Conservation (phyloP, 306 rosid genomes). For the Rubus idaeus region DNA sequence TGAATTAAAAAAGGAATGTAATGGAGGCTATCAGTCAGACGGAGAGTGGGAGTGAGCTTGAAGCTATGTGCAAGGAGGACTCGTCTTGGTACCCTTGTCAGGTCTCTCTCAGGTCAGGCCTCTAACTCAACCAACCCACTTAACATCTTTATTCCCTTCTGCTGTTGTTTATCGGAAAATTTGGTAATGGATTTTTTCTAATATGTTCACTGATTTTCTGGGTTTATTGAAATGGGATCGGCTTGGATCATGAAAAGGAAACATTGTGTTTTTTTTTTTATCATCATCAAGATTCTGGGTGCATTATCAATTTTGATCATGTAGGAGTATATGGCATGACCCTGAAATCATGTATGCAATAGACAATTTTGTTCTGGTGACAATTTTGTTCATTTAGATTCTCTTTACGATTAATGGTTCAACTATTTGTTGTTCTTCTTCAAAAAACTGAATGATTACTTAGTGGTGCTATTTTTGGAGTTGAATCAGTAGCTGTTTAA, state of each 20-base stretch:
- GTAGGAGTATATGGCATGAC: too few relatives aligned
- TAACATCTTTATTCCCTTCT: not conserved
- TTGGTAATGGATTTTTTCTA: not conserved
- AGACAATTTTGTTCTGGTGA: too few relatives aligned
- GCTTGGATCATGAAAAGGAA: constrained; percentile 4
- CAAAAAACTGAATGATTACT: not conserved
- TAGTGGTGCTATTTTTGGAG: not conserved
- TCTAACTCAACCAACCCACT: not conserved
- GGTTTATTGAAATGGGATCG: not conserved
- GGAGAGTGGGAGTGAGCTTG: constrained; percentile 11
- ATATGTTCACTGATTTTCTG: not conserved
- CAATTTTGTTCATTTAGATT: not conserved
- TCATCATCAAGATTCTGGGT: not conserved
- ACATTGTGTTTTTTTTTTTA: not conserved
- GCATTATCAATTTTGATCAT: not conserved
- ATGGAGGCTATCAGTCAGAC: constrained; percentile 9
- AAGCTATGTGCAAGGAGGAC: constrained; percentile 22
- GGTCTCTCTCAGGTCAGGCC: constrained; percentile 17
- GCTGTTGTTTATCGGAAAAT: not conserved
- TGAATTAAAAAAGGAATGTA: not conserved
- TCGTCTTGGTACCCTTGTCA: constrained; percentile 27
- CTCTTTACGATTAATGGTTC: not conserved
- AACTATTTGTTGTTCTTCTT: not conserved
- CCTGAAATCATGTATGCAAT: too few relatives aligned
- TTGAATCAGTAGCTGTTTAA: not conserved